phyloP scores from a whole-genome alignment of 192 early-diverging fungal genomes.

The Dispira simplex region DNA sequence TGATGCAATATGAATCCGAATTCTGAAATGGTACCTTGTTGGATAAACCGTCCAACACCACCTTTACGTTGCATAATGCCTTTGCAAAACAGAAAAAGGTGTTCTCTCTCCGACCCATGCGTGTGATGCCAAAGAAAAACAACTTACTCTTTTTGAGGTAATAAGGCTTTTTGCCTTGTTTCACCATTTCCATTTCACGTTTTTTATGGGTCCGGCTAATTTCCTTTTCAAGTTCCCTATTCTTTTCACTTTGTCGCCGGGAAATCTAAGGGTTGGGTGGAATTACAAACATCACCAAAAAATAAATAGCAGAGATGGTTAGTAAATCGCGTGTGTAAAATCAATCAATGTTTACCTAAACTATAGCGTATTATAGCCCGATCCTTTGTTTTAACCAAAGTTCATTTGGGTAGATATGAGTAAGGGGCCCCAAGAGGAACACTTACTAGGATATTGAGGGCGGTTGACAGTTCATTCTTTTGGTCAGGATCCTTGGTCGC shows the following conservation, averaged over 20 bases:
- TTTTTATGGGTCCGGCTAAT: constrained; percentile 66
- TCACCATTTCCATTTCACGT: constrained; percentile 59
- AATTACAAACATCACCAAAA: too few species aligned
- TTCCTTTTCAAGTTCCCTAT: constrained; percentile 33
- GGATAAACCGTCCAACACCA: neutral
- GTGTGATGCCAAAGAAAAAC: too few species aligned
- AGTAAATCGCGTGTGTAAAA: too few species aligned
- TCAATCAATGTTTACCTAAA: too few species aligned
- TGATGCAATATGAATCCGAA: neutral
- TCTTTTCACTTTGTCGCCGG: constrained; percentile 17
- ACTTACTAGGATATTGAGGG: constrained; percentile 48
- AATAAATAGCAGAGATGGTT: too few species aligned
- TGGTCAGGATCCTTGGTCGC: constrained; percentile 48
- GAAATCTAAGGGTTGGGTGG: too few species aligned
- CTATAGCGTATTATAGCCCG: too few species aligned
- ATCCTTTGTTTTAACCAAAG: too few species aligned
- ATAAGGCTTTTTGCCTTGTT: constrained; percentile 87
- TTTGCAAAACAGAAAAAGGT: neutral
- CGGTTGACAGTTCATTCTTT: constrained; percentile 37
- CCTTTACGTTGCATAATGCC: constrained; percentile 7
- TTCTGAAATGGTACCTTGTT: neutral
- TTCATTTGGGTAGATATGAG: too few species aligned
- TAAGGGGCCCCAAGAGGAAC: too few species aligned
- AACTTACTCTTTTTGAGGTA: constrained; percentile 75
- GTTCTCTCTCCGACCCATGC: too few species aligned